Conservation (phyloP, 805 yeast species). For the Candida sonorensis region DNA sequence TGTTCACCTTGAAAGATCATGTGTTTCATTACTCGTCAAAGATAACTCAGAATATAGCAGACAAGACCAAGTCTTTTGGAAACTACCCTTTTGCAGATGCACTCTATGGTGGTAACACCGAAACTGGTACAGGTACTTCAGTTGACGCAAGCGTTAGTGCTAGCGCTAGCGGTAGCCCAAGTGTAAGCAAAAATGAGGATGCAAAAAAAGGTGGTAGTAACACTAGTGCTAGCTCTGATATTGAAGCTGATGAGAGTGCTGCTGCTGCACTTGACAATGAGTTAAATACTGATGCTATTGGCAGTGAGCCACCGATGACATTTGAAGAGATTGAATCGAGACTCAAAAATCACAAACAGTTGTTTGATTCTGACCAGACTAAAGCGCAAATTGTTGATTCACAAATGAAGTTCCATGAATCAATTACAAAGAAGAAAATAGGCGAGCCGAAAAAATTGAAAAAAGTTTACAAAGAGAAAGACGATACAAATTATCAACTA, state of each 20-base stretch:
- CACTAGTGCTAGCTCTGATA: too few relatives aligned
- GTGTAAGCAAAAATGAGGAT: background rate
- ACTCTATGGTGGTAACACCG: too few relatives aligned
- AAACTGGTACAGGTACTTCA: too few relatives aligned
- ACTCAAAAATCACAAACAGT: background rate
- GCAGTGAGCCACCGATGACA: background rate
- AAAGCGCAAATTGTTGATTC: slow-evolving; percentile 25
- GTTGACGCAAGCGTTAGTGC: too few relatives aligned
- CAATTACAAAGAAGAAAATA: slow-evolving; percentile 30
- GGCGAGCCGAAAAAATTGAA: slow-evolving; percentile 39
- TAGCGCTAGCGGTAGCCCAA: too few relatives aligned
- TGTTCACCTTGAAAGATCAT: background rate
- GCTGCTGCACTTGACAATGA: slow-evolving; percentile 1
- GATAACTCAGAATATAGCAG: too few relatives aligned
- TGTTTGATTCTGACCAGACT: background rate
- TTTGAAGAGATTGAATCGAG: background rate
- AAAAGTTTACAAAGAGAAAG: slow-evolving; percentile 16
- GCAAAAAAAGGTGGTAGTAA: background rate
- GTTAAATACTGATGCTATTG: background rate
- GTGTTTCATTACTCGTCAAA: background rate
- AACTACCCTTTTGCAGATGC: too few relatives aligned
- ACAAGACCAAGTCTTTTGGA: too few relatives aligned
- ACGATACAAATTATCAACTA: slow-evolving; percentile 13
- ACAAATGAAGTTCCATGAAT: slow-evolving; percentile 33
- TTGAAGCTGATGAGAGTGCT: background rate